Conservation (phyloP, 345 rosid genomes). For the Pistacia atlantica region DNA sequence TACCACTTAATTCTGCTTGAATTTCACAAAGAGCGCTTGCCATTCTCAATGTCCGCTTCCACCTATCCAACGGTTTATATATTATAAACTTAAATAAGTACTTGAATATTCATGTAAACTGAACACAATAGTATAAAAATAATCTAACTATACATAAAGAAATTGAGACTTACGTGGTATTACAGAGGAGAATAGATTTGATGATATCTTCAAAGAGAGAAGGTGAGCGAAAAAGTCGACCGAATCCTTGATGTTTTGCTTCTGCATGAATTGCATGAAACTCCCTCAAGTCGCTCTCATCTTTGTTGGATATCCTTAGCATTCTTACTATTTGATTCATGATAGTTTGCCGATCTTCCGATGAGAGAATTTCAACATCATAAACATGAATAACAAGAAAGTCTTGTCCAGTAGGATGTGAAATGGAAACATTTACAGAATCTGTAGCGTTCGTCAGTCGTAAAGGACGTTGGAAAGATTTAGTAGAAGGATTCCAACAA, state of each 20-base stretch:
- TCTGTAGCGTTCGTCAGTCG: background rate
- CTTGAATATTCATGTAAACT: background rate
- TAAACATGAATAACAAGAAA: slow-evolving; percentile 28
- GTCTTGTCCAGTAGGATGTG: slow-evolving; percentile 23
- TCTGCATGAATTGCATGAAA: slow-evolving; percentile 41
- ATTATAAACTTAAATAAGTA: too few relatives aligned
- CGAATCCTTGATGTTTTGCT: slow-evolving; percentile 41
- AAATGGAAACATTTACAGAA: slow-evolving; percentile 34
- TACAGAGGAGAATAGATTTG: slow-evolving; percentile 52
- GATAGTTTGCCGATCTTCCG: slow-evolving; percentile 24
- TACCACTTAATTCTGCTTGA: slow-evolving; percentile 22
- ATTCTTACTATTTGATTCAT: slow-evolving; percentile 45
- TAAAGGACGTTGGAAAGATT: too few relatives aligned
- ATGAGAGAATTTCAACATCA: slow-evolving; percentile 7
- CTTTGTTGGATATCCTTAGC: slow-evolving; percentile 41
- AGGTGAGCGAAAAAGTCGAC: slow-evolving; percentile 55
- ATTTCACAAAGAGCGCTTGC: slow-evolving; percentile 43
- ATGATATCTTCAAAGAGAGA: slow-evolving; percentile 55
- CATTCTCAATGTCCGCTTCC: slow-evolving; percentile 49
- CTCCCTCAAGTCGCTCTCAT: slow-evolving; percentile 30
- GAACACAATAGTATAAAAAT: background rate
- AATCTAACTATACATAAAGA: too few relatives aligned
- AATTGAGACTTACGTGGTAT: slow-evolving; percentile 24
- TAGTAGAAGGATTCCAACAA: too few relatives aligned
- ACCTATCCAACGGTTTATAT: slow-evolving; percentile 18